Conservation (phyloP, 2,329 filamentous ascomycete genomes). For the Keithomyces neogunnii region DNA sequence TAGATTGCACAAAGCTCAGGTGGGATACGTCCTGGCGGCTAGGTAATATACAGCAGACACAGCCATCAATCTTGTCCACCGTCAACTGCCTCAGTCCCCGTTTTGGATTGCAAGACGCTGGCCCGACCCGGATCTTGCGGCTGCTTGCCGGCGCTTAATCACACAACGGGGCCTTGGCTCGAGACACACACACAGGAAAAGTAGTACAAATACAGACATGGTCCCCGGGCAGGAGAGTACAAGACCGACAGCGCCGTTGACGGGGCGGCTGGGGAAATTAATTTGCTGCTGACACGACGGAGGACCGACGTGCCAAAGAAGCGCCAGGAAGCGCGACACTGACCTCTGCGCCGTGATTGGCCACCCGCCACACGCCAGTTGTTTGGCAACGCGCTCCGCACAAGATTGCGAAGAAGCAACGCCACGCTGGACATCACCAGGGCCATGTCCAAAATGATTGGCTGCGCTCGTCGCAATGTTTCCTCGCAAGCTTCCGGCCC, state of each 20-base stretch:
- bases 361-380: not conserved
- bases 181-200: no score
- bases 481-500: not conserved
- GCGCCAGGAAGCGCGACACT: conserved; percentile 2
- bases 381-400: conserved; percentile 1
- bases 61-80: not conserved
- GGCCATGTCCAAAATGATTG: not conserved
- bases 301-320: not conserved
- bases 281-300: not conserved
- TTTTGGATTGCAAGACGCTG: not conserved
- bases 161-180: not conserved
- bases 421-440: not conserved
- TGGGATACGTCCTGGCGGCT: conserved; percentile 2
- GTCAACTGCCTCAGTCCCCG: not conserved
- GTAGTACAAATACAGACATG: no score
- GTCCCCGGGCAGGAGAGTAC: no score
- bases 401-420: not conserved
- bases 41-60: not conserved
- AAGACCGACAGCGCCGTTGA: not conserved
- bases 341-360: not conserved
- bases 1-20: not conserved
- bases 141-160: conserved; percentile 1
- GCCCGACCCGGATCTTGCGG: not conserved
- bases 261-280: conserved; percentile 3
- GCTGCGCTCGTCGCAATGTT: not conserved